These are phyloP conservation scores for Pythium phragmiticola DNA, from an alignment of 352 stramenopile species.

Conservation along the genomic window DNA sequence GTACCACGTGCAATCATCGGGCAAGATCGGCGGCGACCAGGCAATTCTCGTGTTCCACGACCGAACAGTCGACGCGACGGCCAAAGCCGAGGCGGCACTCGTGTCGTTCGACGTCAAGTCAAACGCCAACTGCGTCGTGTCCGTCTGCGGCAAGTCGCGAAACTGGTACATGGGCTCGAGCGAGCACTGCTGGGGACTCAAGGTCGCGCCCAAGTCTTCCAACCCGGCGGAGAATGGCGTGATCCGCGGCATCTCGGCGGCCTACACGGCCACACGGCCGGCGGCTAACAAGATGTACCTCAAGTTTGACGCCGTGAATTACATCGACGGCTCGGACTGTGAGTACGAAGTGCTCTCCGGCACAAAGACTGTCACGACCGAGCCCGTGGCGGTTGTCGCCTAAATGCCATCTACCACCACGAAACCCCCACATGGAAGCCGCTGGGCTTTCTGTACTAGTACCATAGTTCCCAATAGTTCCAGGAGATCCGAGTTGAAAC, in stretches of 20 bases:
- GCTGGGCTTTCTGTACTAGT: conserved; percentile 12
- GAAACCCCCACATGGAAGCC: conserved; percentile 2
- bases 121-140: conserved; percentile 70
- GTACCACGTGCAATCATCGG: conserved; percentile 35
- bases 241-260: conserved; percentile 67
- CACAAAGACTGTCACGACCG: conserved; percentile 47
- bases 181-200: conserved; percentile 73
- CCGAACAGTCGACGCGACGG: conserved; percentile 29
- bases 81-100: conserved; percentile 51
- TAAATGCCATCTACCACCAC: not conserved
- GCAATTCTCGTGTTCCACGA: conserved; percentile 76
- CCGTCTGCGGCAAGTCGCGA: conserved; percentile 55
- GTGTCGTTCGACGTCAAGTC: conserved; percentile 74
- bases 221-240: conserved; percentile 54
- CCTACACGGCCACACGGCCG: conserved; percentile 46
- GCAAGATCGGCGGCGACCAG: conserved; percentile 62
- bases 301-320: conserved; percentile 78
- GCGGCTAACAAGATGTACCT: conserved; percentile 70
- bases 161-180: conserved; percentile 65
- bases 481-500: not conserved
- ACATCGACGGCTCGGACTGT: conserved; percentile 65
- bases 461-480: conserved; percentile 15
- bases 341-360: conserved; percentile 69
- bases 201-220: conserved; percentile 60
- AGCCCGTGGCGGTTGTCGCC: not conserved